Evolutionary conservation across 805 yeast genomes (phyloP).

Genomic region (Candida chauliodis): DNA sequence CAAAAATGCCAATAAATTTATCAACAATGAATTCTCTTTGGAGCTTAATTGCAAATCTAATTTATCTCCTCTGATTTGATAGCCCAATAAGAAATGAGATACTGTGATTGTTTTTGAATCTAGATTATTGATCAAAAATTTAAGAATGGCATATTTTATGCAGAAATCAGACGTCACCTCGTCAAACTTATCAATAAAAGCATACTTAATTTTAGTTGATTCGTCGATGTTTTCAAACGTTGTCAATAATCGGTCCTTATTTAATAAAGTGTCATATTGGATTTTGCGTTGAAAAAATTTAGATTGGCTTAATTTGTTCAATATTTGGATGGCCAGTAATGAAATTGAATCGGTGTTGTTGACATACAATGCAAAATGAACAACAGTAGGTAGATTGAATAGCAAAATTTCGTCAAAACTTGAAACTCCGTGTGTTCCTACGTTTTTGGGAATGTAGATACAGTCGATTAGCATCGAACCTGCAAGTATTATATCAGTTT

Average conservation of each 20-base stretch:
- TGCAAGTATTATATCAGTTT: slow-evolving; percentile 13
- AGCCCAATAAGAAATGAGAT: slow-evolving; percentile 78
- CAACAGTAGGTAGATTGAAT: slow-evolving; percentile 66
- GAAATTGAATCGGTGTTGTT: slow-evolving; percentile 58
- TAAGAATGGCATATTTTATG: slow-evolving; percentile 56
- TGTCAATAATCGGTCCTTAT: slow-evolving; percentile 62
- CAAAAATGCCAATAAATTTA: slow-evolving; percentile 49
- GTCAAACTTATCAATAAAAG: slow-evolving; percentile 65
- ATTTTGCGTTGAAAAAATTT: slow-evolving; percentile 17
- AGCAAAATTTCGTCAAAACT: slow-evolving; percentile 71
- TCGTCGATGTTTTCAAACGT: slow-evolving; percentile 76
- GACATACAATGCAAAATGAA: slow-evolving; percentile 71
- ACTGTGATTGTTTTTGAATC: slow-evolving; percentile 44
- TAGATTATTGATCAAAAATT: slow-evolving; percentile 53
- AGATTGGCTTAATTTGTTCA: slow-evolving; percentile 48
- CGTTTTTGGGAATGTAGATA: slow-evolving; percentile 36
- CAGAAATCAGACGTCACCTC: slow-evolving; percentile 34
- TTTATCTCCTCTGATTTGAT: slow-evolving; percentile 44
- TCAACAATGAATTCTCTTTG: slow-evolving; percentile 55
- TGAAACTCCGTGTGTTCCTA: slow-evolving; percentile 58
- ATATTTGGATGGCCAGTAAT: slow-evolving; percentile 47
- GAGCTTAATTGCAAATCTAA: slow-evolving; percentile 41
- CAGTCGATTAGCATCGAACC: slow-evolving; percentile 23
- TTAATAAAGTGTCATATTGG: slow-evolving; percentile 25
- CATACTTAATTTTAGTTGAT: slow-evolving; percentile 65